Percentiles rank a stretch among this genome's conserved stretches.
Evolutionary conservation across 2,329 filamentous ascomycete species (phyloP).

Genomic region (Microdochium paspali): DNA sequence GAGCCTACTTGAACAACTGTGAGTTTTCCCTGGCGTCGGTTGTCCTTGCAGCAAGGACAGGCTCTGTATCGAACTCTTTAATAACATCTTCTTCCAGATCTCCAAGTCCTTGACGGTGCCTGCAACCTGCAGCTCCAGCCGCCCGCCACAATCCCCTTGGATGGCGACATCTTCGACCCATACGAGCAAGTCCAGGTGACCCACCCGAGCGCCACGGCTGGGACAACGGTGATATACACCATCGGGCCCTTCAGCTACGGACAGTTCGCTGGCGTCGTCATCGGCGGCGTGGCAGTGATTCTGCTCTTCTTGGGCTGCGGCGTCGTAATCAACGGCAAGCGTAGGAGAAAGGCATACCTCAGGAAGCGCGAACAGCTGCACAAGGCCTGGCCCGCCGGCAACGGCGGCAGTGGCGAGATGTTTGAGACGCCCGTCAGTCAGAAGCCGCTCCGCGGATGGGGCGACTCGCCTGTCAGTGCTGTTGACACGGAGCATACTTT

Average conservation of each 20-base stretch:
- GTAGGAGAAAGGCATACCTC: conserved; percentile 42
- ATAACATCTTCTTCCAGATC: conserved; percentile 13
- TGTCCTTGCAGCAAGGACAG: background rate
- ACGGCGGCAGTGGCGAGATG: conserved; percentile 25
- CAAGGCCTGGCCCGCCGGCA: conserved; percentile 31
- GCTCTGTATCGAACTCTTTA: background rate
- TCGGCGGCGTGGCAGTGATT: conserved; percentile 38
- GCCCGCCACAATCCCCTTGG: conserved; percentile 37
- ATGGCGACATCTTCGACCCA: conserved; percentile 42
- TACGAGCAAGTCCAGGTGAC: conserved; percentile 36
- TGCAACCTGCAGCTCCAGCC: conserved; percentile 41
- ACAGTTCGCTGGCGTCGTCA: conserved; percentile 48
- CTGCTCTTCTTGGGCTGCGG: conserved; percentile 38
- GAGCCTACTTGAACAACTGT: conserved; percentile 45
- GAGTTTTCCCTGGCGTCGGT: conserved; percentile 9
- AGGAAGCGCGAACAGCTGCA: conserved; percentile 32
- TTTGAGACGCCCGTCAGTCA: conserved; percentile 46
- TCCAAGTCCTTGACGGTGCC: conserved; percentile 38
- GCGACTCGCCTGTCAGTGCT: conserved; percentile 39
- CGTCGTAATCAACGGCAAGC: conserved; percentile 47
- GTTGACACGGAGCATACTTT: conserved; percentile 13
- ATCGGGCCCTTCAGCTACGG: conserved; percentile 40
- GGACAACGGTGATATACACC: conserved; percentile 28
- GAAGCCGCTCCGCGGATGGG: conserved; percentile 41
- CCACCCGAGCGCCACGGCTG: conserved; percentile 30